Conservation (phyloP, 192 early-diverging fungal species). For the Irineochytrium annulatum region DNA sequence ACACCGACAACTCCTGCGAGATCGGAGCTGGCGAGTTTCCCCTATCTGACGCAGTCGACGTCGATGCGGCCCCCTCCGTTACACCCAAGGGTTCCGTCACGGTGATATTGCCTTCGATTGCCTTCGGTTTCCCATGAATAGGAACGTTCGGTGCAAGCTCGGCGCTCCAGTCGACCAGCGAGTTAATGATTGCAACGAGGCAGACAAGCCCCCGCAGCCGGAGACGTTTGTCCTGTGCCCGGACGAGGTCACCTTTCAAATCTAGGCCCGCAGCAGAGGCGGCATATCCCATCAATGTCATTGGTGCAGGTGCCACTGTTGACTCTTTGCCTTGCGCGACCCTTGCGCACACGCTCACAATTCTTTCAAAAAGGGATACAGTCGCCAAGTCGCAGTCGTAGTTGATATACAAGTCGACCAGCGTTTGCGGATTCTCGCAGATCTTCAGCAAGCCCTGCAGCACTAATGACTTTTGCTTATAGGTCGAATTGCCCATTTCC, state of each 20-base stretch:
- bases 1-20: background rate
- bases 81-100: too few relatives aligned
- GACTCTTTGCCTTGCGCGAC: slow-evolving; percentile 40
- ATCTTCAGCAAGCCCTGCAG: slow-evolving; percentile 54
- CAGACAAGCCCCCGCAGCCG: slow-evolving; percentile 35
- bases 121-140: background rate
- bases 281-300: slow-evolving; percentile 27
- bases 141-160: slow-evolving; percentile 27
- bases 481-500: slow-evolving; percentile 57
- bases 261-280: slow-evolving; percentile 32
- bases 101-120: too few relatives aligned
- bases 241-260: slow-evolving; percentile 31
- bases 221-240: slow-evolving; percentile 40
- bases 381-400: slow-evolving; percentile 57
- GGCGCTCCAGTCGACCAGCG: slow-evolving; percentile 50
- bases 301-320: background rate
- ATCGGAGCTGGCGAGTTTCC: background rate
- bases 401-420: slow-evolving; percentile 58
- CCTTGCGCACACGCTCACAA: slow-evolving; percentile 42
- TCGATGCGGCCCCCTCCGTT: too few relatives aligned
- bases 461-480: slow-evolving; percentile 52
- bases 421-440: slow-evolving; percentile 50
- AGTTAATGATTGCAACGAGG: slow-evolving; percentile 46
- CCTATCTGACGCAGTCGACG: too few relatives aligned
- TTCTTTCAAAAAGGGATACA: slow-evolving; percentile 47